Evolutionary conservation across 2,329 filamentous ascomycete genomes (phyloP).

Genomic region (Ophidiomyces ophidiicola): DNA sequence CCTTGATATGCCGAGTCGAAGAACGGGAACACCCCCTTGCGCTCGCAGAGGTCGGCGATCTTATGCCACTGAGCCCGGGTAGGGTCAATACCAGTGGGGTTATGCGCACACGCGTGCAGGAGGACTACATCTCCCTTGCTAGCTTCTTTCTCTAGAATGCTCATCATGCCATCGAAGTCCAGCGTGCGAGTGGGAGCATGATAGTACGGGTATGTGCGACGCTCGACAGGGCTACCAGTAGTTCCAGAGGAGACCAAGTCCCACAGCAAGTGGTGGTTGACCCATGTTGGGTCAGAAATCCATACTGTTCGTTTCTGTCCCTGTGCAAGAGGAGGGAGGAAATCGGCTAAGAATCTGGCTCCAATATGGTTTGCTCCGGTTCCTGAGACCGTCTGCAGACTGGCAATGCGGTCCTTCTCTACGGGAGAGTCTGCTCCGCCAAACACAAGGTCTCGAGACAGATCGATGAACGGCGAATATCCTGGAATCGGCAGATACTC

Average conservation of each 20-base stretch:
- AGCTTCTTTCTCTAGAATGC: slow-evolving; percentile 74
- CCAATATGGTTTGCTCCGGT: slow-evolving; percentile 90
- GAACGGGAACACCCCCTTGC: slow-evolving; percentile 86
- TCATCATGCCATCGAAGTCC: slow-evolving; percentile 50
- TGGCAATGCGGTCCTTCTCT: slow-evolving; percentile 40
- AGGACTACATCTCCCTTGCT: slow-evolving; percentile 72
- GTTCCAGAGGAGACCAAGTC: slow-evolving; percentile 41
- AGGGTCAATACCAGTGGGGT: slow-evolving; percentile 91
- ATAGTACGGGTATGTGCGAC: slow-evolving; percentile 86
- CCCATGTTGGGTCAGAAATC: slow-evolving; percentile 91
- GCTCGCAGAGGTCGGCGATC: slow-evolving; percentile 62
- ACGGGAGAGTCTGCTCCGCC: slow-evolving; percentile 42
- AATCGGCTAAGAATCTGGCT: slow-evolving; percentile 77
- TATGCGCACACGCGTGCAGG: slow-evolving; percentile 91
- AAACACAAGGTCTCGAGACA: slow-evolving; percentile 79
- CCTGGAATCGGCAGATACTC: slow-evolving; percentile 95
- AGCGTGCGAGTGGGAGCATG: slow-evolving; percentile 44
- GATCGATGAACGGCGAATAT: slow-evolving; percentile 66
- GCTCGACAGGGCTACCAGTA: slow-evolving; percentile 61
- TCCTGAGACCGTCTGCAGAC: slow-evolving; percentile 87
- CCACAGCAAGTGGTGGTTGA: slow-evolving; percentile 96
- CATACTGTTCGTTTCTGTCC: slow-evolving; percentile 57
- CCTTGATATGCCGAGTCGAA: slow-evolving; percentile 98
- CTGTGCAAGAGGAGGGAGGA: slow-evolving; percentile 48
- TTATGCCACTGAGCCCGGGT: slow-evolving; percentile 86